Evolutionary conservation across 805 yeast species (phyloP).

Genomic region (Hanseniaspora meyeri): DNA sequence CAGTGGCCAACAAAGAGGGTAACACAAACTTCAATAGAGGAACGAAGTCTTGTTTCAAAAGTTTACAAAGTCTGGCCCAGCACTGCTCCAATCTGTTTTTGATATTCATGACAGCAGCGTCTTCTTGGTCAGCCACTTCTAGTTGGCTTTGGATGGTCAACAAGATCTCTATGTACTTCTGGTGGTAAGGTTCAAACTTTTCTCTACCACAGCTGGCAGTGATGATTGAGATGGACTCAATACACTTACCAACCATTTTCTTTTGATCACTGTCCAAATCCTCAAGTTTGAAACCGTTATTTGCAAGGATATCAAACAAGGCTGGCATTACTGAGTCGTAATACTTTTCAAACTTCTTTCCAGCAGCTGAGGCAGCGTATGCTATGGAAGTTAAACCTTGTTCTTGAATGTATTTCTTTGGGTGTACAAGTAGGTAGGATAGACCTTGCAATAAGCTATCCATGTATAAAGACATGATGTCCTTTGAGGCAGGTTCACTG

Average conservation of each 20-base stretch:
- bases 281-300: conserved; percentile 71
- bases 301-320: conserved; percentile 59
- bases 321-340: conserved; percentile 91
- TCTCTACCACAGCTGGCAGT: conserved; percentile 93
- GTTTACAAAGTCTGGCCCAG: conserved; percentile 87
- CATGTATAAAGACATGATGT: conserved; percentile 79
- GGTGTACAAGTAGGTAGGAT: conserved; percentile 64
- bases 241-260: conserved; percentile 77
- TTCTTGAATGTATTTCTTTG: conserved; percentile 88
- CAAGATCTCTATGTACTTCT: conserved; percentile 59
- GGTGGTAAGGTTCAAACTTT: conserved; percentile 58
- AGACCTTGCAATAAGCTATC: conserved; percentile 68
- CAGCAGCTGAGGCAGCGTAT: conserved; percentile 93
- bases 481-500: conserved; percentile 81
- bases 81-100: conserved; percentile 81
- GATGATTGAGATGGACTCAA: conserved; percentile 89
- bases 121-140: conserved; percentile 29
- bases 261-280: conserved; percentile 61
- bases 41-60: conserved; percentile 72
- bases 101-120: conserved; percentile 64
- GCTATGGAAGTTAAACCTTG: conserved; percentile 95
- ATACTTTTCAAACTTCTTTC: conserved; percentile 73
- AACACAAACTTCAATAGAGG: conserved; percentile 74
- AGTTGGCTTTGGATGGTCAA: conserved; percentile 54
- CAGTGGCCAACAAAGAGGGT: conserved; percentile 78